phyloP scores from a whole-genome alignment of 1,284 basidiomycete genomes.

The Trichosporon faecale region DNA sequence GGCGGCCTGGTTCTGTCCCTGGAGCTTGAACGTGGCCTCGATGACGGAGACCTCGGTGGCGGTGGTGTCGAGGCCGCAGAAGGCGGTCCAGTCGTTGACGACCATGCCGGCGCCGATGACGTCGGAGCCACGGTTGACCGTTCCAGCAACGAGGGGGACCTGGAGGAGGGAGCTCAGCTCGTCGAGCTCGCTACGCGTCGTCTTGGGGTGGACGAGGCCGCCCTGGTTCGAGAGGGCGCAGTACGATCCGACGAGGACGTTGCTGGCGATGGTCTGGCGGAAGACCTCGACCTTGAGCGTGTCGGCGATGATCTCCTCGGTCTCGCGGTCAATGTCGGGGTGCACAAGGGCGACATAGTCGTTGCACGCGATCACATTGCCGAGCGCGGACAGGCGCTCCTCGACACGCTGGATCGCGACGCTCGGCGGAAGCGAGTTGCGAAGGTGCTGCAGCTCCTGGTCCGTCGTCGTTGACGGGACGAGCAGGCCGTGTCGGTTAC shows the following conservation, averaged over 20 bases:
- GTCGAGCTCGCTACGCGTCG: constrained; percentile 94
- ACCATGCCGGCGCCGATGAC: constrained; percentile 96
- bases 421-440: constrained; percentile 89
- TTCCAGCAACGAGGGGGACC: constrained; percentile 92
- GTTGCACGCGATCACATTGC: constrained; percentile 98
- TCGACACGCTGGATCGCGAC: constrained; percentile 95
- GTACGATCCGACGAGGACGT: constrained; percentile 95
- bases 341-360: constrained; percentile 96
- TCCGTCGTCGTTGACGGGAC: constrained; percentile 95
- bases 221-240: constrained; percentile 89
- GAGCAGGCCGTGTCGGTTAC: constrained; percentile 92
- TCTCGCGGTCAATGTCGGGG: constrained; percentile 96
- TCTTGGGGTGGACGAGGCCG: constrained; percentile 95
- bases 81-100: constrained; percentile 99
- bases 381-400: constrained; percentile 90
- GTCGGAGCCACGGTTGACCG: constrained; percentile 96
- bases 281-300: constrained; percentile 99
- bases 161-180: constrained; percentile 93
- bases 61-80: constrained; percentile 92
- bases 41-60: constrained; percentile 98
- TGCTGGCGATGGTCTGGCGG: constrained; percentile 93
- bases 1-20: constrained; percentile 79
- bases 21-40: constrained; percentile 89
- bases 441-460: constrained; percentile 95
- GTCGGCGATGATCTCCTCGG: constrained; percentile 99